Evolutionary conservation across 179 eudicot genomes (phyloP).

Genomic region (Amaranthus tricolor): DNA sequence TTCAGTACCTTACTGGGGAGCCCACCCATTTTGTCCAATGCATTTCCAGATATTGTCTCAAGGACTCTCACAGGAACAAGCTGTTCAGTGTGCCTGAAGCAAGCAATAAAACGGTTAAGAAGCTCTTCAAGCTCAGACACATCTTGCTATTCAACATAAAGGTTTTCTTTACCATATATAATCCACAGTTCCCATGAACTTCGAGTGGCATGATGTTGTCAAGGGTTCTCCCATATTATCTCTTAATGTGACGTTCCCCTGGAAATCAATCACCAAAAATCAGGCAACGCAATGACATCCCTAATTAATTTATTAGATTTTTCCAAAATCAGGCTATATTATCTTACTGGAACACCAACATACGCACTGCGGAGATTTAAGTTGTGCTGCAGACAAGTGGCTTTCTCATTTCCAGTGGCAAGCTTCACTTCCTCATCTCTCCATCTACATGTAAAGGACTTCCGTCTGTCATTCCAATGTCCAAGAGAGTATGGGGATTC

Average conservation of each 20-base stretch:
- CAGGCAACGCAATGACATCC: neutral
- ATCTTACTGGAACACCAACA: constrained; percentile 68
- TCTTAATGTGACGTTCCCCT: constrained; percentile 55
- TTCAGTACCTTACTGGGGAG: constrained; percentile 63
- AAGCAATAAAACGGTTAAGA: constrained; percentile 8
- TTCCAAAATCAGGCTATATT: neutral
- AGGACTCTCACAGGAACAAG: constrained; percentile 73
- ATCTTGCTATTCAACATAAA: neutral
- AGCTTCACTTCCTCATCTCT: constrained; percentile 58
- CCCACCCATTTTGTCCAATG: constrained; percentile 50
- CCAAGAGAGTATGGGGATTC: constrained; percentile 15
- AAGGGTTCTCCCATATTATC: constrained; percentile 55
- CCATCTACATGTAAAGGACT: constrained; percentile 43
- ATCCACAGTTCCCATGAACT: constrained; percentile 70
- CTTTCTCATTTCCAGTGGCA: constrained; percentile 62
- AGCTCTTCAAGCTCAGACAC: constrained; percentile 8
- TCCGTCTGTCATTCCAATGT: constrained; percentile 30
- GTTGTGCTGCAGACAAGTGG: constrained; percentile 46
- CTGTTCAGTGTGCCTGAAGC: constrained; percentile 55
- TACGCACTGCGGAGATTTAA: constrained; percentile 72
- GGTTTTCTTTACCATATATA: constrained; percentile 56
- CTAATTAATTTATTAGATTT: neutral
- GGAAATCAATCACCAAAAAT: constrained; percentile 17
- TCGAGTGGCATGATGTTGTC: constrained; percentile 67
- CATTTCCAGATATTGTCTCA: constrained; percentile 51